phyloP scores from a whole-genome alignment of 345 rosid genomes.

The Heritiera littoralis region DNA sequence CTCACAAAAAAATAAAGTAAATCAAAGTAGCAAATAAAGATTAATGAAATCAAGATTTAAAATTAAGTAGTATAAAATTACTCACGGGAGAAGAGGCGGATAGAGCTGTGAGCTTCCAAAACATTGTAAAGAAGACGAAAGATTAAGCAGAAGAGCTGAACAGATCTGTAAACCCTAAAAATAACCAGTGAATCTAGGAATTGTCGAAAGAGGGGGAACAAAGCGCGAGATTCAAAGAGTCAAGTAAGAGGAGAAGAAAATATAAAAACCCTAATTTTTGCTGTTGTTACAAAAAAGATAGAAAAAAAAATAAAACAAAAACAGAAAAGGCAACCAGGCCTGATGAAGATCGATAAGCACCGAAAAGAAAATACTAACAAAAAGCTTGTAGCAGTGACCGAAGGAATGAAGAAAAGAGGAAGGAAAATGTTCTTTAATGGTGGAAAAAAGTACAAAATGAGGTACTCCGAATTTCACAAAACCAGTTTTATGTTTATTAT shows the following conservation, averaged over 20 bases:
- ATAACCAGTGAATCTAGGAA: slow-evolving; percentile 41
- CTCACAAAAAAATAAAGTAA: neutral
- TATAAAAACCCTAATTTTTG: slow-evolving; percentile 21
- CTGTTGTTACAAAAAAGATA: neutral
- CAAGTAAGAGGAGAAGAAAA: neutral
- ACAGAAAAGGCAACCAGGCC: neutral
- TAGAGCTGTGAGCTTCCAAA: slow-evolving; percentile 91
- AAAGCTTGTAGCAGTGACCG: too few species aligned
- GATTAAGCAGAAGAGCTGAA: slow-evolving; percentile 31
- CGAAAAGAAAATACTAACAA: neutral
- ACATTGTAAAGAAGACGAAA: slow-evolving; percentile 48
- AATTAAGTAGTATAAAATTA: slow-evolving; percentile 8
- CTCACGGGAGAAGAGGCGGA: slow-evolving; percentile 97
- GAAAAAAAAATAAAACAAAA: neutral
- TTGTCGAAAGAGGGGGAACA: slow-evolving; percentile 18
- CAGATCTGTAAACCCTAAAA: slow-evolving; percentile 64
- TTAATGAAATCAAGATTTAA: neutral
- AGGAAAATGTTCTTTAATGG: too few species aligned
- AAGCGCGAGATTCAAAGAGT: slow-evolving; percentile 50
- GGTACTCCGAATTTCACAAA: slow-evolving; percentile 32
- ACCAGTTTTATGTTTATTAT: neutral
- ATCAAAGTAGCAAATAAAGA: neutral
- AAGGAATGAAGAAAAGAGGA: too few species aligned
- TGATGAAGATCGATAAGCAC: slow-evolving; percentile 8
- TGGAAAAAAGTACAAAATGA: slow-evolving; percentile 33